Conservation (phyloP, 2,329 filamentous ascomycete species). For the Podosphaera aphanis region DNA sequence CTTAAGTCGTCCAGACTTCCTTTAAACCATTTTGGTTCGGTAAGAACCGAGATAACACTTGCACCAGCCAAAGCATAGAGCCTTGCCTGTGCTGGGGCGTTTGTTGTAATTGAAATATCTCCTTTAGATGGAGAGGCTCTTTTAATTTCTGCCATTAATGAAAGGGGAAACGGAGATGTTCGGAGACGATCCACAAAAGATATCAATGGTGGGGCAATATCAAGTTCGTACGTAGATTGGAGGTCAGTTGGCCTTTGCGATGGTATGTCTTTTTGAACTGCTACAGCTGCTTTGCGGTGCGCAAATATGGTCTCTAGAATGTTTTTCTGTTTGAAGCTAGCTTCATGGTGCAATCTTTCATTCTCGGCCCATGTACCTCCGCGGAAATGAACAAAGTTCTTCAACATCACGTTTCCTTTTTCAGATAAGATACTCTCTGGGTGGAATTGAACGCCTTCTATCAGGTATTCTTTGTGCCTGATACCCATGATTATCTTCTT, state of each 20-base stretch:
- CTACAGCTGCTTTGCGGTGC: conserved; percentile 51
- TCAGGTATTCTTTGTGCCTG: conserved; percentile 66
- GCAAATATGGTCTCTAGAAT: conserved; percentile 84
- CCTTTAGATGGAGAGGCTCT: conserved; percentile 91
- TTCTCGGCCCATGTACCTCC: conserved; percentile 85
- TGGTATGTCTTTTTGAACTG: conserved; percentile 60
- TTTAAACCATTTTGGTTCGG: conserved; percentile 98
- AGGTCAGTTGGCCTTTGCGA: conserved; percentile 67
- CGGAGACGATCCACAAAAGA: conserved; percentile 57
- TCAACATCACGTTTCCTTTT: conserved; percentile 69
- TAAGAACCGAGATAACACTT: conserved; percentile 94
- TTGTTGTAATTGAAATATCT: conserved; percentile 67
- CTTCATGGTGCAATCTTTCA: conserved; percentile 27
- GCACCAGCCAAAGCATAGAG: conserved; percentile 85
- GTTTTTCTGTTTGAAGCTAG: conserved; percentile 41
- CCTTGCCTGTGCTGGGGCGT: conserved; percentile 69
- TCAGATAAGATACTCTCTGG: conserved; percentile 91
- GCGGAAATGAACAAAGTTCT: conserved; percentile 72
- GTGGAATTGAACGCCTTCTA: conserved; percentile 97
- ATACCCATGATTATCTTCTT: conserved; percentile 90
- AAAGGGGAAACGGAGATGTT: conserved; percentile 67
- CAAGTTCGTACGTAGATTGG: conserved; percentile 65
- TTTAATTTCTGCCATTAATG: conserved; percentile 93
- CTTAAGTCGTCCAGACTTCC: conserved; percentile 85
- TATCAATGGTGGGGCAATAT: conserved; percentile 63